These are phyloP conservation scores for Talaromyces adpressus DNA, from an alignment of 495 filamentous ascomycete species.

Conservation along the genomic window DNA sequence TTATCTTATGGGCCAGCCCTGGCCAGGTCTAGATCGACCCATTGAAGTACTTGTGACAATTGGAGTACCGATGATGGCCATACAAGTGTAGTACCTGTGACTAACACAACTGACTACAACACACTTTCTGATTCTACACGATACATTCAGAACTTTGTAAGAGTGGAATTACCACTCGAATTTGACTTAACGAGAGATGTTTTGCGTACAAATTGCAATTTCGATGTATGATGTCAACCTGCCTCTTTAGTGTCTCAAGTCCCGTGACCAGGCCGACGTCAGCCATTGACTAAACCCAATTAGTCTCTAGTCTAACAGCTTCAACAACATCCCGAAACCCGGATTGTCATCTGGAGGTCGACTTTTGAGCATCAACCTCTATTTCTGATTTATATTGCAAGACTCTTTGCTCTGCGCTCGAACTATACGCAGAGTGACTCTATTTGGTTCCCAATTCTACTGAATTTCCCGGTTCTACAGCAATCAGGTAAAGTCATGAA, in stretches of 20 bases:
- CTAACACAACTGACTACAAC: background rate
- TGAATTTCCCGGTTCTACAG: background rate
- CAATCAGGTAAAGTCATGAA: background rate
- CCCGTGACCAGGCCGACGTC: constrained; percentile 1
- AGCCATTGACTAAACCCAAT: background rate
- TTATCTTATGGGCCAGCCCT: background rate
- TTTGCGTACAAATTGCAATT: background rate
- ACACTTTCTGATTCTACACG: background rate
- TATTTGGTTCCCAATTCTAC: background rate
- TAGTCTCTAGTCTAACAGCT: constrained; percentile 1
- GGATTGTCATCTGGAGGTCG: background rate
- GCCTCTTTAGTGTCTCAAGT: constrained; percentile 1
- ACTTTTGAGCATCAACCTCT: background rate
- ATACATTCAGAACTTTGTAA: background rate
- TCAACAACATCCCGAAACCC: background rate
- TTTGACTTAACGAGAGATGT: background rate
- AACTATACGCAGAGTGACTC: background rate
- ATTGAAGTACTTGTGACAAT: background rate
- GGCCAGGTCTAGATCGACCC: background rate
- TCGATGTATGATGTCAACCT: constrained; percentile 4
- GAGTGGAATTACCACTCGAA: background rate
- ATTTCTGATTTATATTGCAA: background rate
- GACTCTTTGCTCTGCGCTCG: background rate
- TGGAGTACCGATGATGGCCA: background rate
- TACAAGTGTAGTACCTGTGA: background rate